Evolutionary conservation across 805 yeast species (phyloP).

Genomic region (Yarrowia bubula): DNA sequence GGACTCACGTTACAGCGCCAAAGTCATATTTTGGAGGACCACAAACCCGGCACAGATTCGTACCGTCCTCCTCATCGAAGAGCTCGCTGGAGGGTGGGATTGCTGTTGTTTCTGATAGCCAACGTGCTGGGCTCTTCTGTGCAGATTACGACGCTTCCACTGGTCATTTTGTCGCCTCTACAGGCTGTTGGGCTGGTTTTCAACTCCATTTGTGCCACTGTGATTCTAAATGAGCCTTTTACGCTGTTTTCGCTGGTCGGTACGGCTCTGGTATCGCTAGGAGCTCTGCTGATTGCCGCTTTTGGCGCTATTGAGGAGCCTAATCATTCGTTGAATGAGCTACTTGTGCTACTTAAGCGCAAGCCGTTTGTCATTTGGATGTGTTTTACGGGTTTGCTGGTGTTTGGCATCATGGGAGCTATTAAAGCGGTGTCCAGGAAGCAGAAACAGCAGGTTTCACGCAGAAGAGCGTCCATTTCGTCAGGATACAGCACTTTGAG

Average conservation of each 20-base stretch:
- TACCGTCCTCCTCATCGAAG: slow-evolving; percentile 36
- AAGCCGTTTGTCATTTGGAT: slow-evolving; percentile 61
- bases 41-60: slow-evolving; percentile 38
- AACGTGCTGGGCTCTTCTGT: slow-evolving; percentile 78
- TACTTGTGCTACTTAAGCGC: slow-evolving; percentile 45
- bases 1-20: slow-evolving; percentile 76
- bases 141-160: slow-evolving; percentile 79
- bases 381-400: slow-evolving; percentile 35
- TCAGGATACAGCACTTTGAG: neutral
- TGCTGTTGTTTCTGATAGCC: slow-evolving; percentile 64
- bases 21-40: slow-evolving; percentile 55
- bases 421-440: neutral
- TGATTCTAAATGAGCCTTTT: slow-evolving; percentile 67
- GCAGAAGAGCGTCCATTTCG: neutral
- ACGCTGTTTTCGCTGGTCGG: slow-evolving; percentile 58
- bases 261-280: slow-evolving; percentile 63
- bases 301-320: slow-evolving; percentile 63
- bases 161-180: slow-evolving; percentile 74
- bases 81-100: slow-evolving; percentile 72
- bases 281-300: slow-evolving; percentile 75
- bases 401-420: neutral
- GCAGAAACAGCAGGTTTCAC: slow-evolving; percentile 30
- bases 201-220: slow-evolving; percentile 69
- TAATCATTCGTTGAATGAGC: slow-evolving; percentile 49
- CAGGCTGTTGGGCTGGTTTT: slow-evolving; percentile 88